Evolutionary conservation across 139 green algal genomes (phyloP).

Genomic region (Chlorella vulgaris): DNA sequence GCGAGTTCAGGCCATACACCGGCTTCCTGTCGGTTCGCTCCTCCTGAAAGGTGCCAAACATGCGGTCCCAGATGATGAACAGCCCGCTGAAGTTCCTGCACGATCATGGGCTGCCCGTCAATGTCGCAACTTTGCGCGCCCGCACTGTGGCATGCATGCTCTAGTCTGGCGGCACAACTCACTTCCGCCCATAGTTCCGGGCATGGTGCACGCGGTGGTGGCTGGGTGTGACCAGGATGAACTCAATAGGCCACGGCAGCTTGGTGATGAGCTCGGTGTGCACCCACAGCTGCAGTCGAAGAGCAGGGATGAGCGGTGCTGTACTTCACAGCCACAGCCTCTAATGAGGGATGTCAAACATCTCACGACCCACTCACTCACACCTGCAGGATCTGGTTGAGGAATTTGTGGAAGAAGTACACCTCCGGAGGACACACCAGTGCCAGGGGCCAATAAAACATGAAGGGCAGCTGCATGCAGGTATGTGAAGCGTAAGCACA

Average conservation of each 20-base stretch:
- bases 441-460: constrained; percentile 19
- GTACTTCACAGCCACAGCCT: background rate
- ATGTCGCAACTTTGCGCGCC: too few species aligned
- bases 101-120: background rate
- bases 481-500: background rate
- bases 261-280: constrained; percentile 39
- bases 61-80: constrained; percentile 47
- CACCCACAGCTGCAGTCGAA: constrained; percentile 28
- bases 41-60: constrained; percentile 44
- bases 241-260: constrained; percentile 33
- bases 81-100: constrained; percentile 35
- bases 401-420: constrained; percentile 5
- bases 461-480: constrained; percentile 3
- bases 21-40: constrained; percentile 3
- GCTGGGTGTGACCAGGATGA: constrained; percentile 33
- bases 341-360: too few species aligned
- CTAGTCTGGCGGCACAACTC: too few species aligned
- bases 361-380: background rate
- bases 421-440: background rate
- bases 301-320: background rate
- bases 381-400: constrained; percentile 23
- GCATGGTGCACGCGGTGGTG: constrained; percentile 47
- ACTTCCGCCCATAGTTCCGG: constrained; percentile 43
- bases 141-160: too few species aligned
- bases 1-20: constrained; percentile 40